Conservation (phyloP, 768 basidiomycete species). For the Macrolepiota dolichaula region DNA sequence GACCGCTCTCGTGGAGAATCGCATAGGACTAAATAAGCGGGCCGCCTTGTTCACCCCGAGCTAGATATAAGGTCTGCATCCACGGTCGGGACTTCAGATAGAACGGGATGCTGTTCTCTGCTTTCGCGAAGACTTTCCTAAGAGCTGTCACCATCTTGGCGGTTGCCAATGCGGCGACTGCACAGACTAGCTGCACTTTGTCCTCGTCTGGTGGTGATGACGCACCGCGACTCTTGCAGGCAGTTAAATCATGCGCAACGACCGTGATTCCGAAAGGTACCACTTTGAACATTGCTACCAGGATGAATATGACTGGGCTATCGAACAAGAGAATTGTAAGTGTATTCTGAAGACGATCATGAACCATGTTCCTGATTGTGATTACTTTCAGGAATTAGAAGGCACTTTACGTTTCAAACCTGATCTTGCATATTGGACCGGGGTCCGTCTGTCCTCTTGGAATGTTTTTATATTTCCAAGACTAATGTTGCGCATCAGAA, state of each 20-base stretch:
- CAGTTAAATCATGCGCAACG: constrained; percentile 37
- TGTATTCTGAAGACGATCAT: neutral
- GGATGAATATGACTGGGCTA: constrained; percentile 52
- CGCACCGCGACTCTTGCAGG: constrained; percentile 42
- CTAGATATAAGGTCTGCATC: neutral
- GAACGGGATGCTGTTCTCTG: constrained; percentile 1
- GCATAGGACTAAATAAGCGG: neutral
- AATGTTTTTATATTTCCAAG: neutral
- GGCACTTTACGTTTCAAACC: constrained; percentile 50
- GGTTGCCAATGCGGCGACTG: neutral
- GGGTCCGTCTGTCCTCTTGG: constrained; percentile 25
- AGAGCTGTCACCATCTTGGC: neutral
- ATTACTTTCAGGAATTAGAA: constrained; percentile 35
- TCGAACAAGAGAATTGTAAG: constrained; percentile 47
- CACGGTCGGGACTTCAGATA: neutral
- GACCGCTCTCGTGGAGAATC: neutral
- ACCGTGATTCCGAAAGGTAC: constrained; percentile 41
- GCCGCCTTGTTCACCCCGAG: neutral
- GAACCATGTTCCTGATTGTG: neutral
- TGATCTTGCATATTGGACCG: constrained; percentile 52
- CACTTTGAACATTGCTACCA: constrained; percentile 48
- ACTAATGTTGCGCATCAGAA: constrained; percentile 28
- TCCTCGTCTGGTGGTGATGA: constrained; percentile 47
- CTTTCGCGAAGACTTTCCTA: neutral
- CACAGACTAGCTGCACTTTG: constrained; percentile 33